Percentiles rank a stretch among this genome's conserved stretches.
These are phyloP conservation scores for Cylindrodendrum hubeiense DNA, from an alignment of 2,329 filamentous ascomycete species.

Conservation along the genomic window DNA sequence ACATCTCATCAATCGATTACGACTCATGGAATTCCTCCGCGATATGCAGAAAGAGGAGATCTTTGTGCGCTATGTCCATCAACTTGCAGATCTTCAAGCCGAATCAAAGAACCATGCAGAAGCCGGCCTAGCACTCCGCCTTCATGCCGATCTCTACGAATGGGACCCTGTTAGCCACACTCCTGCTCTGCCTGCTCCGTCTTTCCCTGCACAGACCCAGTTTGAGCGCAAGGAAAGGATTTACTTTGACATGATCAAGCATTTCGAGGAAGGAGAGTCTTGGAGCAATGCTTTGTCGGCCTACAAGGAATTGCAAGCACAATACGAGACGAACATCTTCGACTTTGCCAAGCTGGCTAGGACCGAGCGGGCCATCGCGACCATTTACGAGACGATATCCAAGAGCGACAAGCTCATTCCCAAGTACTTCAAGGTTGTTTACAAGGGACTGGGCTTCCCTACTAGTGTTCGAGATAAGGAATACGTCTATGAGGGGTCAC, in stretches of 20 bases:
- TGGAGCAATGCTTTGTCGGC: conserved; percentile 90
- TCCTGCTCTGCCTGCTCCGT: conserved; percentile 76
- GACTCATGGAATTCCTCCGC: conserved; percentile 94
- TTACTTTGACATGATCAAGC: conserved; percentile 94
- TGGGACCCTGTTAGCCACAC: conserved; percentile 83
- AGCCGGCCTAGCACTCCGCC: conserved; percentile 86
- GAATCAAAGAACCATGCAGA: conserved; percentile 84
- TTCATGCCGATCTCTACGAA: conserved; percentile 93
- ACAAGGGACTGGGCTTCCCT: conserved; percentile 91
- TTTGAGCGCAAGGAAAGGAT: conserved; percentile 94
- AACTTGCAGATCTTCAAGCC: conserved; percentile 83
- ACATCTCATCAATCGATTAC: conserved; percentile 87
- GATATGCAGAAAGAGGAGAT: conserved; percentile 98
- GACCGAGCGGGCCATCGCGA: conserved; percentile 90
- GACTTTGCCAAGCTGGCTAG: conserved; percentile 94
- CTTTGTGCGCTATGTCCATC: conserved; percentile 95
- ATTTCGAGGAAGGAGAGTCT: conserved; percentile 93
- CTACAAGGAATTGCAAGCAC: conserved; percentile 90
- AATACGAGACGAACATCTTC: conserved; percentile 90
- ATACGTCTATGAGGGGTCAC: conserved; percentile 88
- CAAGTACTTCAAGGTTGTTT: conserved; percentile 92
- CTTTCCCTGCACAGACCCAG: conserved; percentile 84
- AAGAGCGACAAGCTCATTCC: conserved; percentile 83
- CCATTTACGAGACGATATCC: conserved; percentile 88
- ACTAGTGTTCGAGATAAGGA: conserved; percentile 86